A percentile compares a stretch with the other conserved stretches of the same genome.
Conservation (phyloP, 1,284 basidiomycete species). For the Rhodotorula sp. region DNA sequence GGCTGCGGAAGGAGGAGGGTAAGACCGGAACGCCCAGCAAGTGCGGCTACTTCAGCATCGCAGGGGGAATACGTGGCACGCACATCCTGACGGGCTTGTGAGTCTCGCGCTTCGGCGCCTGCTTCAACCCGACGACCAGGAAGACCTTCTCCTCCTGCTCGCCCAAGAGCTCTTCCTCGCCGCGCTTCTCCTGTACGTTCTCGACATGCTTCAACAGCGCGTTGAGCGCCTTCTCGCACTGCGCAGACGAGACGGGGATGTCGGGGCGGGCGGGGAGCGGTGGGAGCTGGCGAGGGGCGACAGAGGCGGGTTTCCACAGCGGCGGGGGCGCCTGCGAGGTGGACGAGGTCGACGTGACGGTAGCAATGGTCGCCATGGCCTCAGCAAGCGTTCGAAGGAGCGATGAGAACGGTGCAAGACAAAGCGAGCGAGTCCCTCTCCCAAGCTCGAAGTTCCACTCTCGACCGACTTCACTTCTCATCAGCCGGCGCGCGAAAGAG, state of each 20-base stretch:
- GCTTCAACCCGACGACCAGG: conserved; percentile 80
- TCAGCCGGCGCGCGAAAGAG: not conserved
- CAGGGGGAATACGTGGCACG: conserved; percentile 52
- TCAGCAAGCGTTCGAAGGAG: not conserved
- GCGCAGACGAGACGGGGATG: conserved; percentile 61
- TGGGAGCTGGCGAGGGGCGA: conserved; percentile 32
- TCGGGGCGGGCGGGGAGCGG: conserved; percentile 29
- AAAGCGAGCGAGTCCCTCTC: not conserved
- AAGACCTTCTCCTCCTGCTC: conserved; percentile 71
- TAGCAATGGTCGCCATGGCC: conserved; percentile 17
- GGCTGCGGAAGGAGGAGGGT: conserved; percentile 53
- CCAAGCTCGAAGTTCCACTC: not conserved
- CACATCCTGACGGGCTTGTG: conserved; percentile 82
- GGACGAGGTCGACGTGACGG: conserved; percentile 7
- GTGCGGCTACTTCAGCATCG: not conserved
- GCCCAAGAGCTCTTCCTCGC: conserved; percentile 73
- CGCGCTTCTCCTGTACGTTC: conserved; percentile 63
- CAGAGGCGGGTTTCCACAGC: conserved; percentile 35
- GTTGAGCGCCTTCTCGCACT: conserved; percentile 72
- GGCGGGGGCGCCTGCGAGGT: conserved; percentile 26
- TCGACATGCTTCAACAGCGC: conserved; percentile 69
- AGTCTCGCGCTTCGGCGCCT: conserved; percentile 61
- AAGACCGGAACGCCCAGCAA: conserved; percentile 3
- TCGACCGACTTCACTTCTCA: not conserved
- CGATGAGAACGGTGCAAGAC: not conserved